Evolutionary conservation across 2,329 filamentous ascomycete species (phyloP), one percentile per base, ranked within the genome.

Genomic region (Aspergillus quadricinctus): DNA sequence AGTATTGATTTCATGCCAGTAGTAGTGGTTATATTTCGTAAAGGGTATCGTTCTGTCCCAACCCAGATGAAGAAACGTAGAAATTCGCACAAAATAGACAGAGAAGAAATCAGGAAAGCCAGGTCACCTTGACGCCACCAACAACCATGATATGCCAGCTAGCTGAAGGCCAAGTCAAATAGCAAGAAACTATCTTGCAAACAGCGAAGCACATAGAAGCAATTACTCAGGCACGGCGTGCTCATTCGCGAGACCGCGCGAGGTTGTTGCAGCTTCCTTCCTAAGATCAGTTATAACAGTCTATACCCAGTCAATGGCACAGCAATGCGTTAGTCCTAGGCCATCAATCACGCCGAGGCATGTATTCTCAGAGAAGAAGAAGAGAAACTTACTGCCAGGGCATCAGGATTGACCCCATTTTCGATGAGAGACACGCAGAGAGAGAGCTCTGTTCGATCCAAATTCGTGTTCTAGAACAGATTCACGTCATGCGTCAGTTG

Each of bases 391-490:
- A 97, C 94, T 25, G 93, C 92, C 31, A 99, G 80, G 1, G 93
- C 94, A 72, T 97, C 93, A 0, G 94, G 94, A 70, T 96, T 96
- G 29, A 97, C 91, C 14, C 94, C 94, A 69, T 96, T 96, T 76
- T 99, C 94, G 65, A 99, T 95, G 74, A 99, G 83, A 53, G 92
- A 96, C 58, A 97, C 93, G 75, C 94, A 99, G 61, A 97, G 90
- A 3, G 92, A 96, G 19, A 99, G 81, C 21, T 92, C 92, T 53
- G 92, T 88, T 31, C 93, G 87, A 74, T 97, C 92, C 48, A 99
- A 86, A 62, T 96, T 85, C 60, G 93, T 96, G 77, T 97, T 97
- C 93, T 97, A 58, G 17, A 50, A 37, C 25, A 37, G 49, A n/a
- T 25, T 37, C 40, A 31, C 21, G 40, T 14, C 31, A 41, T 56